Conservation (phyloP, 2,329 filamentous ascomycete species). For the Aspergillus pseudonomiae region DNA sequence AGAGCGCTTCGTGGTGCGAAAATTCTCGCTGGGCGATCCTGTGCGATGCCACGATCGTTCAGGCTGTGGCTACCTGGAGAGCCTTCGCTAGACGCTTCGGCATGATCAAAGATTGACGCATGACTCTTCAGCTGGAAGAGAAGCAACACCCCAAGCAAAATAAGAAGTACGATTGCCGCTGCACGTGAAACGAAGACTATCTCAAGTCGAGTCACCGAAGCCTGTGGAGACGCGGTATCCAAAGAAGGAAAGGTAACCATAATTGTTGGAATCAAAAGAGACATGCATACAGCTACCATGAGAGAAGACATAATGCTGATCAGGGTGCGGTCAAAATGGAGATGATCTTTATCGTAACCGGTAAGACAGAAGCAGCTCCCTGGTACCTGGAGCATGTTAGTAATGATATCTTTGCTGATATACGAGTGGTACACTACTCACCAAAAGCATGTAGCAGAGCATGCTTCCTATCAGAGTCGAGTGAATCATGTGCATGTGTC, state of each 20-base stretch:
- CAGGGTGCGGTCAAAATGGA: conserved; percentile 22
- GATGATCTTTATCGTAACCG: conserved; percentile 21
- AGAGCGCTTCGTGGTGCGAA: conserved; percentile 1
- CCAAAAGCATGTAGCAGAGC: conserved; percentile 78
- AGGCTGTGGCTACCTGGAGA: background rate
- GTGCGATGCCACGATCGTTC: background rate
- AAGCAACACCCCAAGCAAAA: conserved; percentile 16
- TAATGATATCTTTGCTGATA: background rate
- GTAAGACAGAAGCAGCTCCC: conserved; percentile 18
- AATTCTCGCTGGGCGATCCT: background rate
- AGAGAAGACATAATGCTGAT: conserved; percentile 25
- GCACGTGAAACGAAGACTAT: conserved; percentile 15
- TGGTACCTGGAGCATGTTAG: conserved; percentile 11
- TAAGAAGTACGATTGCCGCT: conserved; percentile 15
- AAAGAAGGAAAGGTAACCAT: conserved; percentile 22
- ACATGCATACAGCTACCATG: conserved; percentile 23
- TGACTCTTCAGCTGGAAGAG: conserved; percentile 21
- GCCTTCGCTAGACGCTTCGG: background rate
- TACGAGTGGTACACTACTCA: conserved; percentile 37
- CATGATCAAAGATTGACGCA: conserved; percentile 18
- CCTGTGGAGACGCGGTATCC: conserved; percentile 6
- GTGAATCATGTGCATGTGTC: conserved; percentile 76
- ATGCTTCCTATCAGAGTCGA: conserved; percentile 85
- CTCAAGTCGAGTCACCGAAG: conserved; percentile 10
- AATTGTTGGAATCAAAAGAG: conserved; percentile 20